A percentile compares a stretch with the other conserved stretches of the same genome.
Evolutionary conservation across 306 rosid genomes (phyloP).

Genomic region (Pyrus betulifolia): DNA sequence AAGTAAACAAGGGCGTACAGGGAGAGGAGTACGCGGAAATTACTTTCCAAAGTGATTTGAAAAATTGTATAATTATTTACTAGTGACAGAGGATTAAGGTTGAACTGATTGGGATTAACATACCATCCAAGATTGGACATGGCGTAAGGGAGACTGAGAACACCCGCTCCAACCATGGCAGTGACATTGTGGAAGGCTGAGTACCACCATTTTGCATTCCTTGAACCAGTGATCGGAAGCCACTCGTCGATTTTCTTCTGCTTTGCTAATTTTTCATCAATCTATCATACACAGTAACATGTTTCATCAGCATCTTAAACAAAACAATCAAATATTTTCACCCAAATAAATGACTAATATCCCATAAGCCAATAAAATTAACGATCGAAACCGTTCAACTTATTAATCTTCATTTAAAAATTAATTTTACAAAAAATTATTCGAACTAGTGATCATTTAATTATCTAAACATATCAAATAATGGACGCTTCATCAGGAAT

Average conservation of each 20-base stretch:
- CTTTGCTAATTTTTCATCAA: constrained; percentile 12
- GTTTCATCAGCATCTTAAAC: not conserved
- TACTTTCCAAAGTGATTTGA: no score
- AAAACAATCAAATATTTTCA: not conserved
- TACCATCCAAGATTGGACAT: constrained; percentile 57
- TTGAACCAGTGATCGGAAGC: constrained; percentile 55
- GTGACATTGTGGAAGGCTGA: constrained; percentile 63
- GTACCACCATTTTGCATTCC: constrained; percentile 70
- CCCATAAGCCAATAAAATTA: no score
- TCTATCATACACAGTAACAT: not conserved
- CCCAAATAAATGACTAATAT: not conserved
- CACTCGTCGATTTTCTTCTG: constrained; percentile 45
- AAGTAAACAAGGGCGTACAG: no score
- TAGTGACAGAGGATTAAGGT: not conserved
- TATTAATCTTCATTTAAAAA: no score
- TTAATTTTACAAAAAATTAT: no score
- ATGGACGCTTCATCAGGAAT: fast-evolving
- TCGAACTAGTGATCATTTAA: no score
- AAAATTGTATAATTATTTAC: no score
- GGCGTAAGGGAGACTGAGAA: constrained; percentile 55
- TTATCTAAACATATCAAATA: no score
- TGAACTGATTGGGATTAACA: not conserved
- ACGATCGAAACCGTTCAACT: no score
- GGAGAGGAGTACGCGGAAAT: no score
- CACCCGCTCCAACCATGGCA: constrained; percentile 74